A percentile compares a stretch with the other conserved stretches of the same genome.
phyloP scores from a whole-genome alignment of 306 rosid genomes.

The Alnus rubra region DNA sequence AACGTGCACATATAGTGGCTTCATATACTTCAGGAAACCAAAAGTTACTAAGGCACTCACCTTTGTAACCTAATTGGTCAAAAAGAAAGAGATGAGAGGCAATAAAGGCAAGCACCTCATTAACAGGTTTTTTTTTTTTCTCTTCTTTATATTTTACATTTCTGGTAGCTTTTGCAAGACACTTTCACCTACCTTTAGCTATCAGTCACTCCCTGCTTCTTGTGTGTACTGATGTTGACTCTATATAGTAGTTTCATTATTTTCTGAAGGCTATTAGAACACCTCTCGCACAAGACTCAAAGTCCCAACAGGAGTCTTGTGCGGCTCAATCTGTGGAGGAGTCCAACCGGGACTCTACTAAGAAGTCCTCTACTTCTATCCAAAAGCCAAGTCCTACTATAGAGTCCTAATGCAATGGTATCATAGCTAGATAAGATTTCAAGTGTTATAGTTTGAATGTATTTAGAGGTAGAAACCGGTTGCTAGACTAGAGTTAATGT shows the following conservation, averaged over 20 bases:
- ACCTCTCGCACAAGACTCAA: no score
- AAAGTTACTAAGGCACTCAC: background rate
- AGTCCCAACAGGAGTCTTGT: no score
- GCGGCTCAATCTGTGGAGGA: no score
- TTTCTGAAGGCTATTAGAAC: no score
- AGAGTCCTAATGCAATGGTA: no score
- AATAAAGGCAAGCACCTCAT: background rate
- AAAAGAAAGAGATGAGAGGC: background rate
- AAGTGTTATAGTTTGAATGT: no score
- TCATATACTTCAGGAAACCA: background rate
- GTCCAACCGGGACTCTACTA: no score
- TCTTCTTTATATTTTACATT: background rate
- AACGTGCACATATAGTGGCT: background rate
- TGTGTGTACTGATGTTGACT: background rate
- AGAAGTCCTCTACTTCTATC: no score
- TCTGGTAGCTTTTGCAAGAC: background rate
- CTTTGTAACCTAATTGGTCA: slow-evolving; percentile 2
- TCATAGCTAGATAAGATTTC: no score
- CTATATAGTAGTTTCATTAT: background rate
- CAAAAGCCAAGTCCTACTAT: no score
- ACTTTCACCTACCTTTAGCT: background rate
- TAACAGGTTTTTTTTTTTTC: background rate
- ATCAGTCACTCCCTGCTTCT: background rate
- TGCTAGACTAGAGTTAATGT: no score
- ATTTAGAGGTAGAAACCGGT: no score